Percentiles rank a stretch among this genome's conserved stretches.
Conservation (phyloP, 176 grass and related monocot species). For the Phoenix roebelenii region DNA sequence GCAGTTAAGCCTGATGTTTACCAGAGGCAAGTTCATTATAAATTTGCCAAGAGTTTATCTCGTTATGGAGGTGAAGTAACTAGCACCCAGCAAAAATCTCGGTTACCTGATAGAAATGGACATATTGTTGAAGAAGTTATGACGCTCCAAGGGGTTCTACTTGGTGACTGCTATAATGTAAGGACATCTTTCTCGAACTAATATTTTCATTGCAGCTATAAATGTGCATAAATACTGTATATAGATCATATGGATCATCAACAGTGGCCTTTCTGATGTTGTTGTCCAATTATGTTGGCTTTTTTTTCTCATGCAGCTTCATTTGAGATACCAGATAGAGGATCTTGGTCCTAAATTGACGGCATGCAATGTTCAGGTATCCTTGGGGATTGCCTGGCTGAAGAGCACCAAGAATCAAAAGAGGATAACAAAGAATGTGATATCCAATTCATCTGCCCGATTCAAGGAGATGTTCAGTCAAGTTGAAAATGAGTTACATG, state of each 20-base stretch:
- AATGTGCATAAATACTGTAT: too few species aligned
- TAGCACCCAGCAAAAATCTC: conserved; percentile 78
- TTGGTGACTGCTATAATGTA: conserved; percentile 77
- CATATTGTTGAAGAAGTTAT: conserved; percentile 86
- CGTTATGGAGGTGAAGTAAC: conserved; percentile 48
- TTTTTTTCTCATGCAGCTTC: conserved; percentile 38
- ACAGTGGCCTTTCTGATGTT: too few species aligned
- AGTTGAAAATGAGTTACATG: conserved; percentile 49
- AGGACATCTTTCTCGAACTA: neutral
- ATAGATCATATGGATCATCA: too few species aligned
- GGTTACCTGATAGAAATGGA: conserved; percentile 57
- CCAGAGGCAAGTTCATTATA: conserved; percentile 80
- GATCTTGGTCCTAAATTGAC: conserved; percentile 31
- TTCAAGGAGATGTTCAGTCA: conserved; percentile 65
- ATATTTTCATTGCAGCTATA: neutral
- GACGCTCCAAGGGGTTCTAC: conserved; percentile 48
- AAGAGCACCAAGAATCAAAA: conserved; percentile 70
- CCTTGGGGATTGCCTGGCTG: conserved; percentile 60
- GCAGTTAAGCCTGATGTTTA: conserved; percentile 49
- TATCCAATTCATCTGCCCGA: conserved; percentile 40
- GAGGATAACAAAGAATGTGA: conserved; percentile 56
- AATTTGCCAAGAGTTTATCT: conserved; percentile 50
- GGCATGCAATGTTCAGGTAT: conserved; percentile 47
- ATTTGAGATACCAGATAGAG: conserved; percentile 70
- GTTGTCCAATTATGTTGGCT: neutral